Evolutionary conservation across 768 basidiomycete species (phyloP).

Genomic region (Kwoniella mangroviensis): DNA sequence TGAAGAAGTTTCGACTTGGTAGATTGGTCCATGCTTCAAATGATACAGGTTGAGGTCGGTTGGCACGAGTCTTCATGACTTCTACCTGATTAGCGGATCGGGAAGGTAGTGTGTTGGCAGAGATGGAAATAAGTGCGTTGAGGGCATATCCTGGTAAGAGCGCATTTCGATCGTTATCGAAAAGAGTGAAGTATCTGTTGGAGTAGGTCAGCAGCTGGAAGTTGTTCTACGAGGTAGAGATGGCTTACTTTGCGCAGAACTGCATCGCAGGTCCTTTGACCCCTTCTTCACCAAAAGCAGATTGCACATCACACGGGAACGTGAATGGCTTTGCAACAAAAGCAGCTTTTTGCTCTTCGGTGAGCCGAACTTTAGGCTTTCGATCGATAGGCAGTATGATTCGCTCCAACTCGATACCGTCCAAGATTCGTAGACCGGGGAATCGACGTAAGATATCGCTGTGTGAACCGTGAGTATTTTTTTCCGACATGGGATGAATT

Average conservation of each 20-base stretch:
- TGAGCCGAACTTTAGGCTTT: constrained; percentile 59
- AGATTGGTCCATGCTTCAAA: constrained; percentile 39
- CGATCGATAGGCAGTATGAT: constrained; percentile 71
- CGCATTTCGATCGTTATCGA: constrained; percentile 73
- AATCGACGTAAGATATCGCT: constrained; percentile 84
- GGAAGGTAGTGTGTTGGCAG: constrained; percentile 78
- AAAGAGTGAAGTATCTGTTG: constrained; percentile 77
- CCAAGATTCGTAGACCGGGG: constrained; percentile 78
- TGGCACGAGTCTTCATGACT: constrained; percentile 64
- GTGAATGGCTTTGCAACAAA: constrained; percentile 62
- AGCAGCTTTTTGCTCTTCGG: constrained; percentile 60
- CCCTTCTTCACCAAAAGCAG: constrained; percentile 60
- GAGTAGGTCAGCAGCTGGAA: not conserved
- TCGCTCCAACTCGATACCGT: constrained; percentile 75
- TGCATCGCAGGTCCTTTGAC: constrained; percentile 78
- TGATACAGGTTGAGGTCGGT: constrained; percentile 41
- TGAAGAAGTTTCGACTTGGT: constrained; percentile 52
- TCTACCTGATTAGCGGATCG: constrained; percentile 58
- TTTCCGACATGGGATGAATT: not conserved
- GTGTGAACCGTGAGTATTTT: constrained; percentile 62
- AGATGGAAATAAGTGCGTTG: constrained; percentile 87
- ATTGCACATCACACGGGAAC: constrained; percentile 68
- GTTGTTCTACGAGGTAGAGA: not conserved
- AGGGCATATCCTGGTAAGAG: constrained; percentile 78
- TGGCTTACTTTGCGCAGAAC: constrained; percentile 62